Evolutionary conservation across 2,329 filamentous ascomycete species (phyloP), one percentile per base, ranked within the genome.

Genomic region (Stemphylium vesicarium): DNA sequence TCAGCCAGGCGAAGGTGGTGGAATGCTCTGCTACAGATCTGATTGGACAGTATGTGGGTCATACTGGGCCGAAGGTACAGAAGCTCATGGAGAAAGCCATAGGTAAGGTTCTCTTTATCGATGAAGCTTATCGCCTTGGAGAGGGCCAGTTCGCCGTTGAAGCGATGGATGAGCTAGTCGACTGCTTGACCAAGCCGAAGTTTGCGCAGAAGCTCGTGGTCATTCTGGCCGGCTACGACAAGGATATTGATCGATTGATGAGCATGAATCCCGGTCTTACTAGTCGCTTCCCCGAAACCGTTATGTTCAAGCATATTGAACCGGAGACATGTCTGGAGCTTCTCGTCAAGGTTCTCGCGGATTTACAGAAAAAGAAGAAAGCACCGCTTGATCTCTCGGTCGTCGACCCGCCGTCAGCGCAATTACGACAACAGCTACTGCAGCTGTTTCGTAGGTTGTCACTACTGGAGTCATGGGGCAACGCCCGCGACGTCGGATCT

Each of bases 21-120:
- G 87, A 91, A 49, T 84, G 81, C 40, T 92, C 89, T 0, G 86
- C 87, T 0, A 85, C 85, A 0, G 88, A 92, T 31, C 69, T 93
- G 0, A 79, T 93, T 0, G 89, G 85, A 0, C 78, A 88, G 56
- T 92, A 85, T 56, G 64, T 90, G 0, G 89, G 89, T 0, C 87
- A 91, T 0, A 91, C 88, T 0, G 87, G 86, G 0, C 88, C 87
- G 0, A 90, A 90, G 57, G 85, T 88, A 0, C 79, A 81, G 8
- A 78, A 83, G 26, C 72, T 83, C 0, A 73, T 92, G 0, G 85
- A 90, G 48, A 83, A 79, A 33, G 84, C 84, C 0, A 78, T 91
- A 0, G 88, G 89, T 0, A 84, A 82, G 18, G 85, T 92, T 0
- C 78, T 92, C 0, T 87, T 92, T 56, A 82, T 92, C 7, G 89